A percentile compares a stretch with the other conserved stretches of the same genome.
These are phyloP conservation scores for Calonectria hongkongensis DNA, from an alignment of 2,329 filamentous ascomycete species.

Conservation along the genomic window DNA sequence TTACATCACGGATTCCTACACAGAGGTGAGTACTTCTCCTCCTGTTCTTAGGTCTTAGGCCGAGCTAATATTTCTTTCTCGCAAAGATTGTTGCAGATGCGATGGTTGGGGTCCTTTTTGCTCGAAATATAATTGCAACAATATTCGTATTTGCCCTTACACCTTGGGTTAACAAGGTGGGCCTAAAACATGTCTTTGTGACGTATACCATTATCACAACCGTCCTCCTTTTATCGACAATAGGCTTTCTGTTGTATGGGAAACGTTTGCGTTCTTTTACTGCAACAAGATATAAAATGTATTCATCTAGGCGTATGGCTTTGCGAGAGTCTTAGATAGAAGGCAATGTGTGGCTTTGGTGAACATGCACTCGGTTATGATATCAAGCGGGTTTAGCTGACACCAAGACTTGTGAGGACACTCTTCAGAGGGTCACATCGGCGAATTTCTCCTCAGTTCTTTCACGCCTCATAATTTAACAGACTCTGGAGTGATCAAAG, in stretches of 20 bases:
- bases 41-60: background rate
- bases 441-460: too few relatives aligned
- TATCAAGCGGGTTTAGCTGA: too few relatives aligned
- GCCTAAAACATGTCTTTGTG: constrained; percentile 34
- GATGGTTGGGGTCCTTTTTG: constrained; percentile 65
- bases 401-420: too few relatives aligned
- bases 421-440: too few relatives aligned
- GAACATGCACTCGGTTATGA: background rate
- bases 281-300: constrained; percentile 29
- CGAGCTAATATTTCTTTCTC: background rate
- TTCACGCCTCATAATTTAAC: too few relatives aligned
- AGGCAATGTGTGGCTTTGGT: background rate
- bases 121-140: constrained; percentile 65
- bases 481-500: too few relatives aligned
- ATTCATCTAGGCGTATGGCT: constrained; percentile 6
- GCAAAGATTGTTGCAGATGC: constrained; percentile 68
- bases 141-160: constrained; percentile 67
- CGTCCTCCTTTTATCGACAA: constrained; percentile 12
- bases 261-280: constrained; percentile 22
- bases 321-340: background rate
- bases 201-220: constrained; percentile 25
- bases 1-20: constrained; percentile 62
- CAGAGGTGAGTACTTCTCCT: constrained; percentile 52
- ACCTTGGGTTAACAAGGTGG: constrained; percentile 53
- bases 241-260: constrained; percentile 31